A percentile compares a stretch with the other conserved stretches of the same genome.
Evolutionary conservation across 495 filamentous ascomycete species (phyloP).

Genomic region (Aspergillus homomorphus): DNA sequence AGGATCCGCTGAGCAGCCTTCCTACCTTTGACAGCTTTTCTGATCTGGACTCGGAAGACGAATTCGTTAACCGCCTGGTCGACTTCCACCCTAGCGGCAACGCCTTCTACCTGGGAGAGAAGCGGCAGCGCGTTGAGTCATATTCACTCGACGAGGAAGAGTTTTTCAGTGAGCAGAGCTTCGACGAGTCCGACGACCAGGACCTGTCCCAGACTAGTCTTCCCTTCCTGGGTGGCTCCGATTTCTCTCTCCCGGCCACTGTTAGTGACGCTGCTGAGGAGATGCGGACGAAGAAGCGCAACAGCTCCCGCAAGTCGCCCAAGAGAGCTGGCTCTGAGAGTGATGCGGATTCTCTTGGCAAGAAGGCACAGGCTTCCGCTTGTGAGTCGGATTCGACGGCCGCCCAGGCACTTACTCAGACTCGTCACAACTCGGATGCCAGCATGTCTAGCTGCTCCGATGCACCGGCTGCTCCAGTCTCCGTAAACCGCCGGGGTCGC

Average conservation of each 20-base stretch:
- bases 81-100: slow-evolving; percentile 60
- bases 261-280: slow-evolving; percentile 36
- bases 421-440: slow-evolving; percentile 19
- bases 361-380: slow-evolving; percentile 27
- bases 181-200: slow-evolving; percentile 72
- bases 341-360: slow-evolving; percentile 25
- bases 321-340: slow-evolving; percentile 49
- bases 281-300: slow-evolving; percentile 61
- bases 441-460: slow-evolving; percentile 31
- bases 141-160: slow-evolving; percentile 68
- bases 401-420: slow-evolving; percentile 14
- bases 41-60: slow-evolving; percentile 90
- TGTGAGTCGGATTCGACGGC: slow-evolving; percentile 11
- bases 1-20: slow-evolving; percentile 57
- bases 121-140: slow-evolving; percentile 72
- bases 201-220: slow-evolving; percentile 53
- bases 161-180: slow-evolving; percentile 70
- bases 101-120: slow-evolving; percentile 64
- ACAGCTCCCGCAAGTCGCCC: slow-evolving; percentile 37
- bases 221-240: slow-evolving; percentile 38
- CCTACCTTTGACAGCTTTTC: slow-evolving; percentile 81
- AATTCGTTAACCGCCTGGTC: slow-evolving; percentile 75
- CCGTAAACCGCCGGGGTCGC: slow-evolving; percentile 87
- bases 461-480: slow-evolving; percentile 48
- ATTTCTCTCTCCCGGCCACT: slow-evolving; percentile 28